Conservation (phyloP, 768 basidiomycete genomes). For the Floccularia luteovirens region DNA sequence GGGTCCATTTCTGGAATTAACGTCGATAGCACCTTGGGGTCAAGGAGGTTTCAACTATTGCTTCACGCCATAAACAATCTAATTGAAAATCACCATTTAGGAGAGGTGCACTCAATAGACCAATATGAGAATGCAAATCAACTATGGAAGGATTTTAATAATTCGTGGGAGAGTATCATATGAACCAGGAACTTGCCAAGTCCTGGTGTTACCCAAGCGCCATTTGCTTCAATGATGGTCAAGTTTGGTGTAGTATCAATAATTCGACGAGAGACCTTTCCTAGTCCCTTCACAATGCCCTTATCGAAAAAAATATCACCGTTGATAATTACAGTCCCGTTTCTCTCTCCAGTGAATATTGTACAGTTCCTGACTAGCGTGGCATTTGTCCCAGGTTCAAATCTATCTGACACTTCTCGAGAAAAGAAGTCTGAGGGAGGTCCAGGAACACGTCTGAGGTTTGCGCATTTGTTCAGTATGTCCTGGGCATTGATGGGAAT, state of each 20-base stretch:
- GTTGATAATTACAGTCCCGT: constrained; percentile 44
- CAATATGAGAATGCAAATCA: constrained; percentile 77
- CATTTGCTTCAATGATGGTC: constrained; percentile 49
- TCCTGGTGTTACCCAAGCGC: constrained; percentile 64
- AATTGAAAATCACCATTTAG: constrained; percentile 24
- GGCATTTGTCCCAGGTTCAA: constrained; percentile 54
- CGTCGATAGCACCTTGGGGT: constrained; percentile 38
- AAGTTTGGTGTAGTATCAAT: constrained; percentile 34
- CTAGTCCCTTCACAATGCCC: constrained; percentile 54
- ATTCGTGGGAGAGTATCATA: constrained; percentile 13
- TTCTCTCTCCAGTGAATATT: constrained; percentile 53
- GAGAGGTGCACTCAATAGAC: constrained; percentile 60
- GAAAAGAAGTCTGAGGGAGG: constrained; percentile 25
- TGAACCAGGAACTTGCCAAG: constrained; percentile 32
- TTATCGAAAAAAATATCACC: constrained; percentile 66
- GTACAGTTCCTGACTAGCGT: constrained; percentile 69
- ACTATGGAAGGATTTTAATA: constrained; percentile 27
- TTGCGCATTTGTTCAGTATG: constrained; percentile 42
- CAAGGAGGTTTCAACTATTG: background rate
- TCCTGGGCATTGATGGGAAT: constrained; percentile 17
- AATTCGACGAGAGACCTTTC: constrained; percentile 35
- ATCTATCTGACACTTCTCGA: constrained; percentile 54
- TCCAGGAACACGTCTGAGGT: constrained; percentile 39
- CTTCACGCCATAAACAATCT: too few relatives aligned
- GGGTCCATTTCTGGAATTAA: constrained; percentile 61